A percentile compares a stretch with the other conserved stretches of the same genome.
Evolutionary conservation across 176 grass and related monocot genomes (phyloP).

Genomic region (Aechmea fasciata): DNA sequence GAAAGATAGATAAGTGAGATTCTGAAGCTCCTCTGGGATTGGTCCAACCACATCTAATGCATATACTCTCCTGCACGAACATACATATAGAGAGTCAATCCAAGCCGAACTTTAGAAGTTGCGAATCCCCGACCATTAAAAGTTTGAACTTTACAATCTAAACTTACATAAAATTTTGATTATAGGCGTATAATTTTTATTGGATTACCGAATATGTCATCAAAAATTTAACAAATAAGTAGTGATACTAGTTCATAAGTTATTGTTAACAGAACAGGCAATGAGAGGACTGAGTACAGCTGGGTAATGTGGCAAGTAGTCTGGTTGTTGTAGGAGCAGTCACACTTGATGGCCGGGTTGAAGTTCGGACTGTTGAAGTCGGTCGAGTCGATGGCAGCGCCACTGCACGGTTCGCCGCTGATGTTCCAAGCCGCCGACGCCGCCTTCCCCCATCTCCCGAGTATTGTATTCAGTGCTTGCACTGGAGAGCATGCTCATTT

Average conservation of each 20-base stretch:
- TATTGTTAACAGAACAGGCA: too few species aligned
- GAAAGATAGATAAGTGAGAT: slow-evolving; percentile 42
- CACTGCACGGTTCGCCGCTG: slow-evolving; percentile 83
- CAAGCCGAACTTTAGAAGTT: slow-evolving; percentile 2
- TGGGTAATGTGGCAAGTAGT: slow-evolving; percentile 59
- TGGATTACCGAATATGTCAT: too few species aligned
- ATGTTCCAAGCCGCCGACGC: slow-evolving; percentile 60
- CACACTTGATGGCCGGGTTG: slow-evolving; percentile 62
- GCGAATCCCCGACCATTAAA: not conserved
- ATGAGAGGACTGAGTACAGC: slow-evolving; percentile 26
- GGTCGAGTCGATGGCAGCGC: slow-evolving; percentile 37
- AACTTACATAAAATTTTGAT: too few species aligned
- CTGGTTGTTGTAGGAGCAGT: slow-evolving; percentile 32
- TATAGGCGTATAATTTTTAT: too few species aligned
- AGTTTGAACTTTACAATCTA: too few species aligned
- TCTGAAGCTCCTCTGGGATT: slow-evolving; percentile 49
- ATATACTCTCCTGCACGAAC: slow-evolving; percentile 38
- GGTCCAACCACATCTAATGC: slow-evolving; percentile 24
- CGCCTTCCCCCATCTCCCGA: slow-evolving; percentile 32
- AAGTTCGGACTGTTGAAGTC: not conserved
- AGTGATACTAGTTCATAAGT: too few species aligned
- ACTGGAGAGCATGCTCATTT: slow-evolving; percentile 19
- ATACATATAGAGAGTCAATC: slow-evolving; percentile 5
- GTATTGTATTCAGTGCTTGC: slow-evolving; percentile 54
- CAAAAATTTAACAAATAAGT: too few species aligned